Percentiles rank a stretch among this genome's conserved stretches.
Evolutionary conservation across 768 basidiomycete species (phyloP).

Genomic region (Podaxis sp.): DNA sequence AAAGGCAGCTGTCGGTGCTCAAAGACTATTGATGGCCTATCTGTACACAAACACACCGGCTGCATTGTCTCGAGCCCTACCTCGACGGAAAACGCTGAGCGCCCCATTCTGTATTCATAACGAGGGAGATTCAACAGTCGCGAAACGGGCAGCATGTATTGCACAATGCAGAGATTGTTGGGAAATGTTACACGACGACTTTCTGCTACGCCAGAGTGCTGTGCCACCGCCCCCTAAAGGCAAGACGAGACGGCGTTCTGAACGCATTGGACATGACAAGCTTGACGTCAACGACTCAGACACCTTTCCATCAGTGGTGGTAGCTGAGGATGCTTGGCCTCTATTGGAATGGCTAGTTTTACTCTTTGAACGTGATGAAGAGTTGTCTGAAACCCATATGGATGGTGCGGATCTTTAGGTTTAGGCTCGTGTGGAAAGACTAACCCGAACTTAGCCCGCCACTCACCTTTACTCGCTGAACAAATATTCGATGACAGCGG

Average conservation of each 20-base stretch:
- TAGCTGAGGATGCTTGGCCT: constrained; percentile 68
- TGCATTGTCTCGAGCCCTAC: constrained; percentile 53
- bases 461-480: constrained; percentile 34
- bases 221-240: constrained; percentile 32
- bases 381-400: constrained; percentile 29
- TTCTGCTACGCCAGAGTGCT: constrained; percentile 26
- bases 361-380: constrained; percentile 70
- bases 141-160: constrained; percentile 52
- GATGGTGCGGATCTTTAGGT: constrained; percentile 27
- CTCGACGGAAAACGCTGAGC: constrained; percentile 27
- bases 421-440: constrained; percentile 2
- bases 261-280: background rate
- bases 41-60: constrained; percentile 54
- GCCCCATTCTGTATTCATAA: constrained; percentile 25
- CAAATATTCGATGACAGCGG: constrained; percentile 17
- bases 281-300: constrained; percentile 19
- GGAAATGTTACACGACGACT: constrained; percentile 57
- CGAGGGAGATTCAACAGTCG: constrained; percentile 55
- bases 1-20: constrained; percentile 48
- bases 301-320: constrained; percentile 28
- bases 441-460: constrained; percentile 21
- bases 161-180: constrained; percentile 55
- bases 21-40: constrained; percentile 53
- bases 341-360: constrained; percentile 66
- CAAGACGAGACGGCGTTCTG: constrained; percentile 30